These are phyloP conservation scores for Calonectria leucothoes DNA, from an alignment of 2,329 filamentous ascomycete species.

Conservation along the genomic window DNA sequence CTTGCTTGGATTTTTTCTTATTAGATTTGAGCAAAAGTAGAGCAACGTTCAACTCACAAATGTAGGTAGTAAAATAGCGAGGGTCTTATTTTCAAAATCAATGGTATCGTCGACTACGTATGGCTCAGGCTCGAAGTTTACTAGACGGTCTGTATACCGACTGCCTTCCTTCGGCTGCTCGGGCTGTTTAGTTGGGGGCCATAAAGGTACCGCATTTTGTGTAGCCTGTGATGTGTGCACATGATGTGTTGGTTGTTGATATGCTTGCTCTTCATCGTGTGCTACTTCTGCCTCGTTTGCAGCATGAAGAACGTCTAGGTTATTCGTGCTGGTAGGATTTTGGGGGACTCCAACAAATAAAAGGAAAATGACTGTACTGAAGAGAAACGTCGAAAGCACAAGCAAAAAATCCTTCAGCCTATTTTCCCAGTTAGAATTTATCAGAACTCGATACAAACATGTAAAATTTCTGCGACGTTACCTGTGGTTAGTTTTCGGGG, in stretches of 20 bases:
- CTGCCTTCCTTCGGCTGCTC: not conserved
- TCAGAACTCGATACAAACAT: not conserved
- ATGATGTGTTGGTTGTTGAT: not conserved
- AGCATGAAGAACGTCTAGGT: not conserved
- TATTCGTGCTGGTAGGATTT: not conserved
- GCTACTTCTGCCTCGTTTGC: not conserved
- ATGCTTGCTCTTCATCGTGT: not conserved
- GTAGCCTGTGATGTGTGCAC: not conserved
- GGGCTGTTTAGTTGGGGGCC: not conserved
- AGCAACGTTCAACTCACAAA: not conserved
- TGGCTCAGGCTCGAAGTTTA: not conserved
- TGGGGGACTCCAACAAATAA: not conserved
- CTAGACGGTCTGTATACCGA: not conserved
- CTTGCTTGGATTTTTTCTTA: not conserved
- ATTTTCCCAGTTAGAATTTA: not conserved
- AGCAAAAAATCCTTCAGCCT: not conserved
- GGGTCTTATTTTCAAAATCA: not conserved
- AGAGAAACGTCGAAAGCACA: not conserved
- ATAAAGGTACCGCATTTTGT: not conserved
- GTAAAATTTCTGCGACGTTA: not conserved
- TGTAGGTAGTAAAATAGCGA: not conserved
- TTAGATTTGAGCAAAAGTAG: not conserved
- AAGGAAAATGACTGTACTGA: not conserved
- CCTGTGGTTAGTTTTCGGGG: not conserved
- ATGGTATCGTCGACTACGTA: not conserved